Percentiles rank a stretch among this genome's conserved stretches.
Evolutionary conservation across 2,329 filamentous ascomycete genomes (phyloP).

Genomic region (Stachybotrys elegans): DNA sequence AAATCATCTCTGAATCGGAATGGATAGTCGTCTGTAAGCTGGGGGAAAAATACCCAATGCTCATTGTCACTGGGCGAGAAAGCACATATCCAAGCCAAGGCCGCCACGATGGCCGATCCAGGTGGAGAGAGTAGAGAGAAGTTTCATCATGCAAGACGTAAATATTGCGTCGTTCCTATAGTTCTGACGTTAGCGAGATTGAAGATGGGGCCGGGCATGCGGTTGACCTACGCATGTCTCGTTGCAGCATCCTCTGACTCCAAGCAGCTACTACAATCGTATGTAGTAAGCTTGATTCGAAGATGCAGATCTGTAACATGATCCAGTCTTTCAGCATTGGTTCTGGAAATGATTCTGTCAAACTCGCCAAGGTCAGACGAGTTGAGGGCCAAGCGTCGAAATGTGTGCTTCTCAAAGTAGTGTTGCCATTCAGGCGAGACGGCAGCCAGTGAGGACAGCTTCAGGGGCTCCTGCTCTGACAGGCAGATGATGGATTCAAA

Average conservation of each 20-base stretch:
- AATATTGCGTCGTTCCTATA: slow-evolving; percentile 9
- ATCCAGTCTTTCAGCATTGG: slow-evolving; percentile 1
- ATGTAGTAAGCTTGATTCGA: slow-evolving; percentile 4
- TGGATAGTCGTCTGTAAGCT: slow-evolving; percentile 4
- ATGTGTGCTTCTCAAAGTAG: slow-evolving; percentile 6
- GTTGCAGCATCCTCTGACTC: background rate
- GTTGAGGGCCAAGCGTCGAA: slow-evolving; percentile 5
- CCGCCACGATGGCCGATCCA: slow-evolving; percentile 6
- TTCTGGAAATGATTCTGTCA: background rate
- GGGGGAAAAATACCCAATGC: background rate
- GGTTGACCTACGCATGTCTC: background rate
- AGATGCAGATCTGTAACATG: slow-evolving; percentile 3
- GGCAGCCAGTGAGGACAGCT: background rate
- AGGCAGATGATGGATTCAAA: background rate
- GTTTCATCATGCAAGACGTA: background rate
- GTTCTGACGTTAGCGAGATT: background rate
- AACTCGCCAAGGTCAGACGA: background rate
- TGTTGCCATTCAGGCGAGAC: slow-evolving; percentile 6
- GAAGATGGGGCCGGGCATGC: too few relatives aligned
- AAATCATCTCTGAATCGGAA: slow-evolving; percentile 6
- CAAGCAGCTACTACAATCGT: background rate
- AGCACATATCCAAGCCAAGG: slow-evolving; percentile 7
- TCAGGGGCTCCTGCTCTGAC: background rate
- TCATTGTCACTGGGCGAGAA: slow-evolving; percentile 8
- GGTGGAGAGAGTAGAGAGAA: slow-evolving; percentile 4